Percentiles rank a stretch among this genome's conserved stretches.
Evolutionary conservation across 2,329 filamentous ascomycete genomes (phyloP).

Genomic region (Colletotrichum sansevieriae): DNA sequence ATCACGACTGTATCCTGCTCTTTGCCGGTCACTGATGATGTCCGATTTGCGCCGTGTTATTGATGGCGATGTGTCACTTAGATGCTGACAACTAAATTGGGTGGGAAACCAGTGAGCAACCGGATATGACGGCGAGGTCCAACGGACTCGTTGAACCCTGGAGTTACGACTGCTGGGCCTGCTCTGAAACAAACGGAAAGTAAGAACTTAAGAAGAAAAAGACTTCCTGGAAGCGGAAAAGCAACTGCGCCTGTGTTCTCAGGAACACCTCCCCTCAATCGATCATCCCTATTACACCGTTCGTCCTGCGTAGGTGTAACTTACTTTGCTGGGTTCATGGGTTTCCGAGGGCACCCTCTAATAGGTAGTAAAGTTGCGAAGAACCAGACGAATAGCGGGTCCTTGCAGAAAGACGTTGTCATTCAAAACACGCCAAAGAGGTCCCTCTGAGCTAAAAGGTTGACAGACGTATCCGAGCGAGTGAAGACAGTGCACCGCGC

Average conservation of each 20-base stretch:
- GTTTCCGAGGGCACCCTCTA: not conserved
- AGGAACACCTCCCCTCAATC: not conserved
- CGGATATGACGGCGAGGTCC: too few relatives aligned
- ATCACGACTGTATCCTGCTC: too few relatives aligned
- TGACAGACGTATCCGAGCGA: conserved; percentile 23
- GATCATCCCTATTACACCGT: conserved; percentile 5
- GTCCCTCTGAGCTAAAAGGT: not conserved
- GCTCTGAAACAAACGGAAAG: not conserved
- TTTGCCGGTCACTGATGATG: too few relatives aligned
- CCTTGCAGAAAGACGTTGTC: conserved; percentile 27
- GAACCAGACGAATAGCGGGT: conserved; percentile 19
- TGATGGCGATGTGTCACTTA: too few relatives aligned
- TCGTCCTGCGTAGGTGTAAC: not conserved
- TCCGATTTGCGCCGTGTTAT: too few relatives aligned
- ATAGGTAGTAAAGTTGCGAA: conserved; percentile 1
- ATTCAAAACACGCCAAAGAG: conserved; percentile 12
- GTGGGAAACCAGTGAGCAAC: too few relatives aligned
- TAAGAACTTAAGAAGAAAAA: not conserved
- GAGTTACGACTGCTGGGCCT: too few relatives aligned
- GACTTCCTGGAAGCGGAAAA: conserved; percentile 8
- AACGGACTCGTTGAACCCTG: too few relatives aligned
- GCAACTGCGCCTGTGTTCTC: not conserved
- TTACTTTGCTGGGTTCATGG: conserved; percentile 5
- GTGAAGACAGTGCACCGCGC: conserved; percentile 25
- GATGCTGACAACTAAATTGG: too few relatives aligned